These are phyloP conservation scores for Adenanthera pavonina DNA, from an alignment of 306 rosid species.

Conservation along the genomic window DNA sequence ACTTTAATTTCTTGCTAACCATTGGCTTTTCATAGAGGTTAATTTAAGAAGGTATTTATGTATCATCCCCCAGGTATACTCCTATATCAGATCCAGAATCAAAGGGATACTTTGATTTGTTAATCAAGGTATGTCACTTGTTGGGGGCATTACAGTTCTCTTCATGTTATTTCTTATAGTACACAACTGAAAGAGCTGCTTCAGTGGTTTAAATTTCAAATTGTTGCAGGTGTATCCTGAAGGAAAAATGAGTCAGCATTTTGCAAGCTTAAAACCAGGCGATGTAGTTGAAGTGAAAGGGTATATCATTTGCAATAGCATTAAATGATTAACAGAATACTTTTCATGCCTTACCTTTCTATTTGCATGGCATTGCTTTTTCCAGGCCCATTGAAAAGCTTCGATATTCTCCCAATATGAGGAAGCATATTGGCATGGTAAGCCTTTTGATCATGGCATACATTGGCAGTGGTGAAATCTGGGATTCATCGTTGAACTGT, in stretches of 20 bases:
- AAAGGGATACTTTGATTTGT: constrained; percentile 90
- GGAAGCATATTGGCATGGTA: constrained; percentile 98
- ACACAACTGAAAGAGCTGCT: constrained; percentile 10
- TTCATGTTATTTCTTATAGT: constrained; percentile 10
- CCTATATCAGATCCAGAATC: constrained; percentile 95
- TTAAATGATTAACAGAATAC: constrained; percentile 31
- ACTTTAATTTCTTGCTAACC: constrained; percentile 21
- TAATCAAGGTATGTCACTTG: constrained; percentile 74
- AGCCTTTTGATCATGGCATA: constrained; percentile 34
- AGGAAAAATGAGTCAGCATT: constrained; percentile 99
- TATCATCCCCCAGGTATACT: constrained; percentile 73
- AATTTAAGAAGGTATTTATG: constrained; percentile 30
- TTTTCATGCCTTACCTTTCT: constrained; percentile 35
- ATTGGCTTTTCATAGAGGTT: constrained; percentile 23
- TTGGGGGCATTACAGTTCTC: constrained; percentile 26
- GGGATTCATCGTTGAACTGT: constrained; percentile 16
- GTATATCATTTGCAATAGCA: constrained; percentile 49
- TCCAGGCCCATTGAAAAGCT: constrained; percentile 95
- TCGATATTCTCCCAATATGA: constrained; percentile 91
- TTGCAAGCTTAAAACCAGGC: constrained; percentile 95
- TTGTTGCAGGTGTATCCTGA: constrained; percentile 84
- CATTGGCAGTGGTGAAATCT: constrained; percentile 21
- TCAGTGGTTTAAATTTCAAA: constrained; percentile 32
- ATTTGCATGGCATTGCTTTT: constrained; percentile 34
- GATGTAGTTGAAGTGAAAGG: constrained; percentile 98